Conservation (phyloP, 2,329 filamentous ascomycete species). For the Chaetomiaceae sp. region DNA sequence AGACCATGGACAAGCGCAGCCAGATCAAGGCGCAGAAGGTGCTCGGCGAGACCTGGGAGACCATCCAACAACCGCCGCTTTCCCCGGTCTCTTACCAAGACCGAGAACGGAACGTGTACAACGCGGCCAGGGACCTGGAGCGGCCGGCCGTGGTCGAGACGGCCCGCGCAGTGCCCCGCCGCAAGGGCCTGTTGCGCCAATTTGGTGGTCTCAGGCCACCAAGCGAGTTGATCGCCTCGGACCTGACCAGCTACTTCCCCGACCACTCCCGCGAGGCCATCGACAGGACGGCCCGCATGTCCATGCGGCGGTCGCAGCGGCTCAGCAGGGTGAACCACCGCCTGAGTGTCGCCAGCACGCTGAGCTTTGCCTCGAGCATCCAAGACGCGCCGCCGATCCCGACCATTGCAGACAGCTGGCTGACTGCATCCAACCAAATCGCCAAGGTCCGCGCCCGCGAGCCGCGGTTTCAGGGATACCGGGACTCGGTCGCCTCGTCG, state of each 20-base stretch:
- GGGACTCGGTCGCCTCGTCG: conserved; percentile 85
- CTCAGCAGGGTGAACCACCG: conserved; percentile 90
- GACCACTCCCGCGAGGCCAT: conserved; percentile 92
- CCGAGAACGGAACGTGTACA: conserved; percentile 62
- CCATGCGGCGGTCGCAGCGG: conserved; percentile 82
- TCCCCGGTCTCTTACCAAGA: conserved; percentile 74
- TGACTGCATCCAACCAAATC: conserved; percentile 57
- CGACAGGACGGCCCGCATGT: conserved; percentile 89
- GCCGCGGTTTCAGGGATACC: conserved; percentile 55
- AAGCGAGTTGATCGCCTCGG: conserved; percentile 94
- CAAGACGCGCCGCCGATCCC: conserved; percentile 93
- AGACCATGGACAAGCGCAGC: conserved; percentile 67
- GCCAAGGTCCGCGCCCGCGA: conserved; percentile 47
- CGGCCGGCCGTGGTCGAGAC: conserved; percentile 49
- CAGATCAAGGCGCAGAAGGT: conserved; percentile 86
- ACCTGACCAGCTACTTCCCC: conserved; percentile 95
- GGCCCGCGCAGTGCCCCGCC: conserved; percentile 38
- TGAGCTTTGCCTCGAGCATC: conserved; percentile 87
- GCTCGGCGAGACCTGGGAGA: conserved; percentile 80
- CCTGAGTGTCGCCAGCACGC: conserved; percentile 87
- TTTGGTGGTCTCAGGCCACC: conserved; percentile 92
- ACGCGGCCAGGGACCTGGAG: conserved; percentile 55
- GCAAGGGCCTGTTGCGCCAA: conserved; percentile 61
- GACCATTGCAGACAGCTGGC: conserved; percentile 91
- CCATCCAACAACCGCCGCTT: conserved; percentile 76